These are phyloP conservation scores for Metschnikowia aberdeeniae DNA, from an alignment of 805 yeast species.

Conservation along the genomic window DNA sequence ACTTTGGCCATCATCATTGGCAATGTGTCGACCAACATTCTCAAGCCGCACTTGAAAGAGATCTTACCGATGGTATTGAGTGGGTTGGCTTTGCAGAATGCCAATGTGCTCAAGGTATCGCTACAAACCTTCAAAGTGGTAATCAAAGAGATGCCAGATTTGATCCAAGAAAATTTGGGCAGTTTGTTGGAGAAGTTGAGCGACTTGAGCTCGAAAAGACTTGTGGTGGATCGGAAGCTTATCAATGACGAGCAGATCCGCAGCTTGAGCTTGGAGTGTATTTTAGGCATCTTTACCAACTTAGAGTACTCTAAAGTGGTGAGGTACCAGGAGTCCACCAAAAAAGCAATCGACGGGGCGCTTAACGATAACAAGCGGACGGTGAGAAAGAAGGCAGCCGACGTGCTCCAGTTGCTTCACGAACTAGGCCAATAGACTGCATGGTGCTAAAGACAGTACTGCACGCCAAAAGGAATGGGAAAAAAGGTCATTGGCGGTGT, in stretches of 20 bases:
- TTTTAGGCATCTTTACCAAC: slow-evolving; percentile 40
- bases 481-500: slow-evolving; percentile 1
- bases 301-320: slow-evolving; percentile 35
- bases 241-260: slow-evolving; percentile 50
- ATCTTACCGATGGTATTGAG: slow-evolving; percentile 72
- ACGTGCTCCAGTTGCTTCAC: slow-evolving; percentile 72
- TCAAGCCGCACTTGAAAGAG: slow-evolving; percentile 57
- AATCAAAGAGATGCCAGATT: slow-evolving; percentile 50
- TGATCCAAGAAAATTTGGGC: slow-evolving; percentile 51
- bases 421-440: slow-evolving; percentile 36
- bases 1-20: slow-evolving; percentile 66
- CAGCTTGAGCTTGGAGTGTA: slow-evolving; percentile 51
- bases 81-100: slow-evolving; percentile 47
- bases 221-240: slow-evolving; percentile 14
- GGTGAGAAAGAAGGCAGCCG: slow-evolving; percentile 73
- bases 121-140: slow-evolving; percentile 53
- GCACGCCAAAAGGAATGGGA: too few species aligned
- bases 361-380: slow-evolving; percentile 72
- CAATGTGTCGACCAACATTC: slow-evolving; percentile 57
- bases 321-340: slow-evolving; percentile 49
- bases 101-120: slow-evolving; percentile 56
- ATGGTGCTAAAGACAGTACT: too few species aligned
- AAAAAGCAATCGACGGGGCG: slow-evolving; percentile 44
- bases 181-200: slow-evolving; percentile 55
- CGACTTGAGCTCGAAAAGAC: slow-evolving; percentile 24